phyloP scores from a whole-genome alignment of 1,284 basidiomycete genomes.

The Ustilago trichophora region DNA sequence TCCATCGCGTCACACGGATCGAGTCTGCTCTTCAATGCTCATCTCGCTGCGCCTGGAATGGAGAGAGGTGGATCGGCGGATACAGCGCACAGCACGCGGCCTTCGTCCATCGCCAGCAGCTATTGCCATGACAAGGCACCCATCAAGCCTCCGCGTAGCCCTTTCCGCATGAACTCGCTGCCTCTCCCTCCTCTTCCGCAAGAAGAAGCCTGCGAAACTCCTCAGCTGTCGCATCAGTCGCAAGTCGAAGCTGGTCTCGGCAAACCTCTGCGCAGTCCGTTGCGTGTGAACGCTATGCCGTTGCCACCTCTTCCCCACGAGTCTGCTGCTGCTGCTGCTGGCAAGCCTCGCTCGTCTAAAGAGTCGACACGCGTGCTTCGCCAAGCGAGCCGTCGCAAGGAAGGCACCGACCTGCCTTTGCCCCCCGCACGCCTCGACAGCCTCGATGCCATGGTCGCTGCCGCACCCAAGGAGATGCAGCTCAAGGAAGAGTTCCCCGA shows the following conservation, averaged over 20 bases:
- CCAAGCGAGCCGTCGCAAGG: conserved; percentile 22
- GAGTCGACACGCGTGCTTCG: conserved; percentile 10
- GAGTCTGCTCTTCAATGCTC: conserved; percentile 31
- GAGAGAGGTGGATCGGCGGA: conserved; percentile 14
- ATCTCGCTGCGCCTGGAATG: conserved; percentile 21
- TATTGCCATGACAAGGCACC: conserved; percentile 9
- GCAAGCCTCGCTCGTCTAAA: conserved; percentile 11
- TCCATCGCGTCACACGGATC: conserved; percentile 31
- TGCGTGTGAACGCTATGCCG: conserved; percentile 25
- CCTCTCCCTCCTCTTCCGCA: conserved; percentile 13
- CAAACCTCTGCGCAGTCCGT: conserved; percentile 6
- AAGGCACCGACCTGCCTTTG: conserved; percentile 13
- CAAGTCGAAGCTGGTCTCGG: not conserved
- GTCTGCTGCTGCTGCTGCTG: too few species aligned
- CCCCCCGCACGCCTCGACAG: conserved; percentile 26
- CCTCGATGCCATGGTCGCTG: conserved; percentile 26
- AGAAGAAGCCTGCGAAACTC: conserved; percentile 8
- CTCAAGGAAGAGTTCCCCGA: conserved; percentile 30
- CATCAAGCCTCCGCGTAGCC: conserved; percentile 23
- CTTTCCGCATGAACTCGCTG: conserved; percentile 7
- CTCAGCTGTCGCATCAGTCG: conserved; percentile 3
- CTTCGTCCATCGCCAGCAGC: conserved; percentile 39
- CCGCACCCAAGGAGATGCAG: conserved; percentile 24
- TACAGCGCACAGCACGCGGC: conserved; percentile 22
- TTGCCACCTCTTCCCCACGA: conserved; percentile 24